A percentile compares a stretch with the other conserved stretches of the same genome.
Conservation (phyloP, 495 filamentous ascomycete species). For the Cercophora newfieldiana region DNA sequence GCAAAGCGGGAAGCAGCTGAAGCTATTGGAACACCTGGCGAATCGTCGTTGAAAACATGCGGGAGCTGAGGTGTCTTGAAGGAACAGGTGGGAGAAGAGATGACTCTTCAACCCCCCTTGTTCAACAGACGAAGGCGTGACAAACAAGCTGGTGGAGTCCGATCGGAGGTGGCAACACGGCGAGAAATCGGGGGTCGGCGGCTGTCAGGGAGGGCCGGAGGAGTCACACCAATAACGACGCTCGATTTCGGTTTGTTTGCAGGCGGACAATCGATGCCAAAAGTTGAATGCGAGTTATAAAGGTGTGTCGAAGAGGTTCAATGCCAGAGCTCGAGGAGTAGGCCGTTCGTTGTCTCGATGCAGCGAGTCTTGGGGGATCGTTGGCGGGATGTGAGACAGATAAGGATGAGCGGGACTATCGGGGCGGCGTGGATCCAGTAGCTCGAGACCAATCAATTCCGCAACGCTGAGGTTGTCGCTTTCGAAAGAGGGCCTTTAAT, state of each 20-base stretch:
- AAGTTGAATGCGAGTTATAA: not conserved
- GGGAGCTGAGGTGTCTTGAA: slow-evolving; percentile 32
- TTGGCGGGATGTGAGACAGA: slow-evolving; percentile 9
- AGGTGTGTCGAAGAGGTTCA: slow-evolving; percentile 1
- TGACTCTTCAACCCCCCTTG: slow-evolving; percentile 50
- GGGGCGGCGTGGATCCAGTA: slow-evolving; percentile 3
- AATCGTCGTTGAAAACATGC: slow-evolving; percentile 44
- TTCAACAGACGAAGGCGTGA: slow-evolving; percentile 35
- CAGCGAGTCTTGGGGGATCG: not conserved
- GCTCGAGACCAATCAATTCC: slow-evolving; percentile 13
- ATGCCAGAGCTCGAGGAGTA: slow-evolving; percentile 11
- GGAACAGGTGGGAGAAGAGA: slow-evolving; percentile 49
- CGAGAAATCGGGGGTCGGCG: slow-evolving; percentile 22
- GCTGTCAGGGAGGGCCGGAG: slow-evolving; percentile 15
- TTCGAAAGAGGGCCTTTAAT: slow-evolving; percentile 7
- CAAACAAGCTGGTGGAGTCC: slow-evolving; percentile 32
- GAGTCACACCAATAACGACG: slow-evolving; percentile 5
- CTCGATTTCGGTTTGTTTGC: not conserved
- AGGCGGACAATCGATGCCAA: not conserved
- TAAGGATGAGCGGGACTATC: slow-evolving; percentile 12
- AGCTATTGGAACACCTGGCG: slow-evolving; percentile 42
- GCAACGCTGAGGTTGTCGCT: slow-evolving; percentile 10
- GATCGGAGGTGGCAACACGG: slow-evolving; percentile 26
- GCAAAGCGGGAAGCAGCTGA: slow-evolving; percentile 30
- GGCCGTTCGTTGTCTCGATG: slow-evolving; percentile 3